These are phyloP conservation scores for Annona squamosa DNA, from an alignment of 164 flowering plant genomes.

Conservation along the genomic window DNA sequence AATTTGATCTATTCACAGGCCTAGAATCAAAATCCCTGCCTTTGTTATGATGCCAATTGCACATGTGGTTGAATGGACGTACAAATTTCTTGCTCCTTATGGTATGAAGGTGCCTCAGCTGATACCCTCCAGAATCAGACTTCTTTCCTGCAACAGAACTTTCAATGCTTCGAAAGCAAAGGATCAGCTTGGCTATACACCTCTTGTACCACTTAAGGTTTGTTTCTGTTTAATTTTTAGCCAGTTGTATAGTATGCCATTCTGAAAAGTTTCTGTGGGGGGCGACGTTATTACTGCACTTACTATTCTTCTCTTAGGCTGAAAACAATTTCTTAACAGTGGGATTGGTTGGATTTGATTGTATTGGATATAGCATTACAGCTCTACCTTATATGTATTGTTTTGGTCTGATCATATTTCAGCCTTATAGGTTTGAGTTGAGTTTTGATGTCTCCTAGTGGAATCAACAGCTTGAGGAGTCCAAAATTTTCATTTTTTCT, in stretches of 20 bases:
- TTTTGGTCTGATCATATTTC: no score
- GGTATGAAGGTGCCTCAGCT: constrained; percentile 96
- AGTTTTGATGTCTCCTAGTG: no score
- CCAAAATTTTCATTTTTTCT: no score
- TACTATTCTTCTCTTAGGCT: no score
- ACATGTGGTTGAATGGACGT: constrained; percentile 60
- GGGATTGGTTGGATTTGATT: no score
- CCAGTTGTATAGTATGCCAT: neutral
- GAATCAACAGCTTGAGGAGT: no score
- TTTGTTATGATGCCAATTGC: constrained; percentile 87
- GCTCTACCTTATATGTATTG: no score
- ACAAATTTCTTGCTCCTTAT: constrained; percentile 64
- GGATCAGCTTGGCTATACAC: constrained; percentile 73
- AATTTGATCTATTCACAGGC: constrained; percentile 54
- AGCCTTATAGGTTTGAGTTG: no score
- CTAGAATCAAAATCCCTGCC: constrained; percentile 83
- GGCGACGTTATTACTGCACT: no score
- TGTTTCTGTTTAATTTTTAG: neutral
- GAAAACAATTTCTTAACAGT: no score
- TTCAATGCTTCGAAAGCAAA: constrained; percentile 83
- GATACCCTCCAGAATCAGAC: constrained; percentile 91
- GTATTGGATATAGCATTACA: no score
- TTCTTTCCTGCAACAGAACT: constrained; percentile 70
- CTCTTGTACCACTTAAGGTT: constrained; percentile 84
- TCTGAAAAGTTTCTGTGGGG: no score